These are phyloP conservation scores for Calvatia gigantea DNA, from an alignment of 768 basidiomycete genomes.

Conservation along the genomic window DNA sequence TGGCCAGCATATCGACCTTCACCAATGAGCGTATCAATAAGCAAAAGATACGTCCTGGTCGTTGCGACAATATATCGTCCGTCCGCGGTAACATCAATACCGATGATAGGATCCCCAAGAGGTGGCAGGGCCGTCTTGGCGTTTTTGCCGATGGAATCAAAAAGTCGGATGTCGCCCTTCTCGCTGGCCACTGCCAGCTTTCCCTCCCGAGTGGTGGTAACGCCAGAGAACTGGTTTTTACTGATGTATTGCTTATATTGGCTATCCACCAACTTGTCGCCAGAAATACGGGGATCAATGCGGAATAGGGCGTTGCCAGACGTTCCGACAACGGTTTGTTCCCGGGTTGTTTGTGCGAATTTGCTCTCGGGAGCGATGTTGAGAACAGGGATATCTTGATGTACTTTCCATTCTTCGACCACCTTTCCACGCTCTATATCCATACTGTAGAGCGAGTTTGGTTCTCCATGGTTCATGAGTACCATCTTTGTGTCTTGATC, in stretches of 20 bases:
- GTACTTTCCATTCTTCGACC: constrained; percentile 98
- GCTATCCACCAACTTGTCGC: constrained; percentile 89
- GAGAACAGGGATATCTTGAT: constrained; percentile 80
- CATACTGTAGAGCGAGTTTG: constrained; percentile 82
- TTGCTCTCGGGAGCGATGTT: constrained; percentile 93
- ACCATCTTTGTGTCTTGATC: constrained; percentile 97
- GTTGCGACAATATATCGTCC: constrained; percentile 96
- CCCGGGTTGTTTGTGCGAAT: constrained; percentile 88
- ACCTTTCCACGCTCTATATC: constrained; percentile 95
- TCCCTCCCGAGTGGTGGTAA: constrained; percentile 83
- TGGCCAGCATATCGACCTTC: constrained; percentile 82
- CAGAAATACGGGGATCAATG: constrained; percentile 92
- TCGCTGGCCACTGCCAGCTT: constrained; percentile 91
- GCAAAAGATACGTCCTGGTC: constrained; percentile 86
- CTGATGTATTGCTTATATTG: constrained; percentile 95
- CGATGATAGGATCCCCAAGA: constrained; percentile 91
- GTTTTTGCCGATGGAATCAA: constrained; percentile 95
- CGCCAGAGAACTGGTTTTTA: constrained; percentile 94
- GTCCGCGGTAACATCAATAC: constrained; percentile 90
- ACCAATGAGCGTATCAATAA: constrained; percentile 94
- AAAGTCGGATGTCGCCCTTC: constrained; percentile 95
- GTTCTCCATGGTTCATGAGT: constrained; percentile 78
- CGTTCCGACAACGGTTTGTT: constrained; percentile 90
- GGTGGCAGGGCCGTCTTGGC: constrained; percentile 97
- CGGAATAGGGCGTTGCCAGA: constrained; percentile 97